Evolutionary conservation across 371 early-diverging fungal species (phyloP), one percentile per base, ranked within the genome.

Genomic region (Apophysomyces sp.): DNA sequence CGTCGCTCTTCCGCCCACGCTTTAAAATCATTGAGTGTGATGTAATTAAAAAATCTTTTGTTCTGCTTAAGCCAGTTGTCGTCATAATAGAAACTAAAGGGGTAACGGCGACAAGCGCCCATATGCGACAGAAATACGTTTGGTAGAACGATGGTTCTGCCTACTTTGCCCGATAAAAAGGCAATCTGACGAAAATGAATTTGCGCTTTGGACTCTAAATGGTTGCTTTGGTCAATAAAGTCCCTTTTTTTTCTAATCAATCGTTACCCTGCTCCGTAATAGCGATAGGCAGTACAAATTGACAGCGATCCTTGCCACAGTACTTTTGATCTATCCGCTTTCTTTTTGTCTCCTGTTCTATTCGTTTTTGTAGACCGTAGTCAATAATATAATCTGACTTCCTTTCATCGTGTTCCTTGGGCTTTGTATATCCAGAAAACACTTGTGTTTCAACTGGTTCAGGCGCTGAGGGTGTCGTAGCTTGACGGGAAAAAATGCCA

Each of bases 151-250:
- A 76, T 62, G 4, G 73, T 76, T 5, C 76, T 62, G 11, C 55
- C 55, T 15, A 76, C 29, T 18, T 59, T 57, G 12, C 71, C 70
- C 2, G 76, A 68, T 12, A 71, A 30, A 32, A 68, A 76, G 11
- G 76, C 66, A 18, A 75, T 40, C 37, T 75, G 72, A 39, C 76
- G 67, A 27, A 75, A 69, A 58, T 75, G 76, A n/a, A 66, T 27
- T 56, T 75, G 76, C 9, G 76, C 66, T 31, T 44, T 44, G 49
- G 49, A 44, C 21, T 44, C 49, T 44, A 21, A 34, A 8, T 21
- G 8, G 9, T 44, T 18, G 21, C 4, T 44, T 44, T 9, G 9
- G 18, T 9, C 9, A 44, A 21, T 21, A 16, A 44, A 18, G 26
- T 28, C 8, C 40, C 2, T 29, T 53, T 27, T 26, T 54, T 54